Conservation (phyloP, 2,329 filamentous ascomycete species). For the Penicillium palitans region DNA sequence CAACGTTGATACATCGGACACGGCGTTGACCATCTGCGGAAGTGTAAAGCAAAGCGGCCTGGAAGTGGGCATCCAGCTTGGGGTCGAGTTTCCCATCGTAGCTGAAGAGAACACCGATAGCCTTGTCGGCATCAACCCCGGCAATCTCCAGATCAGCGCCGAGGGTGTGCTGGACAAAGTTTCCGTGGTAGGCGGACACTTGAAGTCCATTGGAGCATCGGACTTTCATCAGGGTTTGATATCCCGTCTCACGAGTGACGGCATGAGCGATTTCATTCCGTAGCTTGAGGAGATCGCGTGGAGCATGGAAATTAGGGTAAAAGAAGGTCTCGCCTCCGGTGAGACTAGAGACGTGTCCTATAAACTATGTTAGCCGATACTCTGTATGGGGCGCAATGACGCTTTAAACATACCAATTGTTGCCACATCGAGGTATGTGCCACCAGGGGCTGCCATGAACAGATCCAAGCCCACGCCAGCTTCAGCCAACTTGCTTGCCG, state of each 20-base stretch:
- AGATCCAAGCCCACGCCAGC: slow-evolving; percentile 87
- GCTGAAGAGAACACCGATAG: slow-evolving; percentile 83
- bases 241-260: slow-evolving; percentile 86
- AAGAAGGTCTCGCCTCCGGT: slow-evolving; percentile 97
- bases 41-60: slow-evolving; percentile 91
- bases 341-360: slow-evolving; percentile 77
- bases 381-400: not conserved
- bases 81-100: slow-evolving; percentile 98
- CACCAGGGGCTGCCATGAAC: slow-evolving; percentile 87
- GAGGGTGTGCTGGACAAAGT: slow-evolving; percentile 94
- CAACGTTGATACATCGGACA: slow-evolving; percentile 89
- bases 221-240: slow-evolving; percentile 96
- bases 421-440: slow-evolving; percentile 88
- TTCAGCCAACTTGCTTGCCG: slow-evolving; percentile 83
- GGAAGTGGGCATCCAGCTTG: slow-evolving; percentile 96
- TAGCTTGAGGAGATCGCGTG: slow-evolving; percentile 80
- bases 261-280: slow-evolving; percentile 82
- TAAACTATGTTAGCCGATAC: slow-evolving; percentile 9
- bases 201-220: slow-evolving; percentile 96
- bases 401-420: slow-evolving; percentile 68
- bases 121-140: slow-evolving; percentile 88
- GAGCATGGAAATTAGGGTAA: slow-evolving; percentile 92
- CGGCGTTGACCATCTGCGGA: slow-evolving; percentile 84
- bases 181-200: slow-evolving; percentile 90
- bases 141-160: slow-evolving; percentile 94